Conservation (phyloP, 495 filamentous ascomycete species). For the Filosporella fistucella region DNA sequence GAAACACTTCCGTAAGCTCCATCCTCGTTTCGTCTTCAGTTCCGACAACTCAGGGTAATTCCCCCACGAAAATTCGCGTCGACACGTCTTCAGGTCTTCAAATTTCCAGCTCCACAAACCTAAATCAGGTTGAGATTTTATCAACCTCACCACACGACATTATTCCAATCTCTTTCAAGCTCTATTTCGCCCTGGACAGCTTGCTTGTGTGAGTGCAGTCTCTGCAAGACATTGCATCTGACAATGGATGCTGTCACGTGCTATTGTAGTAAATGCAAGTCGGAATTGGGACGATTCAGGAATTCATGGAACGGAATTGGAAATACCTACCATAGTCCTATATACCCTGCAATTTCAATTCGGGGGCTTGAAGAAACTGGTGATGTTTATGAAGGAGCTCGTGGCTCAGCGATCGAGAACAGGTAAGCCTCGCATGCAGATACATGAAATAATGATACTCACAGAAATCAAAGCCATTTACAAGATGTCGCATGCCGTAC, state of each 20-base stretch:
- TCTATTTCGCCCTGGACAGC: background rate
- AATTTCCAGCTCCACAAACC: background rate
- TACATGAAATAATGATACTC: background rate
- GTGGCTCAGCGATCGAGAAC: constrained; percentile 10
- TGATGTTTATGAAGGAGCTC: constrained; percentile 6
- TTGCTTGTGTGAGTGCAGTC: background rate
- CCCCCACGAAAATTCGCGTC: constrained; percentile 14
- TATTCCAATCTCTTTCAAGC: no score
- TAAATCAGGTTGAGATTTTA: background rate
- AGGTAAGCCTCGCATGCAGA: constrained; percentile 3
- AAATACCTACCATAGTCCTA: constrained; percentile 36
- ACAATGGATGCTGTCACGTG: constrained; percentile 22
- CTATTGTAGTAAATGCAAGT: constrained; percentile 34
- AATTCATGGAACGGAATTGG: constrained; percentile 42
- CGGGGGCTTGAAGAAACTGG: constrained; percentile 14
- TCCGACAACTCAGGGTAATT: background rate
- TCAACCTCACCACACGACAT: background rate
- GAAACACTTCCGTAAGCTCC: background rate
- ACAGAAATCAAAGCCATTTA: constrained; percentile 12
- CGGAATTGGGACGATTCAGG: constrained; percentile 29
- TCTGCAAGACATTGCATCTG: background rate
- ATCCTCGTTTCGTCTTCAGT: background rate
- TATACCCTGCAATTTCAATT: constrained; percentile 15
- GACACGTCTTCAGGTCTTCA: background rate
- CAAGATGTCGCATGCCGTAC: constrained; percentile 19